Evolutionary conservation across 768 basidiomycete genomes (phyloP).

Genomic region (Suillus alpinus): DNA sequence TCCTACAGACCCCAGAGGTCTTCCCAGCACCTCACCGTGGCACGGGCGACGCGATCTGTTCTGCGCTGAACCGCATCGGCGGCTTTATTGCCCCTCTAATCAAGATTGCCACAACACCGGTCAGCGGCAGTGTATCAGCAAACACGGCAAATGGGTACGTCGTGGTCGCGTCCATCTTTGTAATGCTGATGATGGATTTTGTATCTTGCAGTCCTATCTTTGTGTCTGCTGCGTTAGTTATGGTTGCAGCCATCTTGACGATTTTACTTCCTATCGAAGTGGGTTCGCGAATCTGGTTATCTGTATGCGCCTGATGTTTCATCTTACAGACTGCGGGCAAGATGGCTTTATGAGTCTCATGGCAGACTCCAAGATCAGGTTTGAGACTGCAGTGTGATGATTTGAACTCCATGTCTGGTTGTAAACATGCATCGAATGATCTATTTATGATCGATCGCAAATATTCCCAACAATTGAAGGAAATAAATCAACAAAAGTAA

Average conservation of each 20-base stretch:
- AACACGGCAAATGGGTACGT: constrained; percentile 36
- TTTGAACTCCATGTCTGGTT: neutral
- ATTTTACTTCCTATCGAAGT: constrained; percentile 50
- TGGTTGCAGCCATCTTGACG: constrained; percentile 39
- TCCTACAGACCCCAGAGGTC: constrained; percentile 45
- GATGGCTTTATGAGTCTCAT: neutral
- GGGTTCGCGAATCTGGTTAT: neutral
- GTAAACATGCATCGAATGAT: constrained; percentile 2
- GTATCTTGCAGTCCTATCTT: constrained; percentile 37
- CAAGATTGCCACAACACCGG: constrained; percentile 42
- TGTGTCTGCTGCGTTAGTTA: constrained; percentile 44
- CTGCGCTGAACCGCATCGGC: constrained; percentile 46
- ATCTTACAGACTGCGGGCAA: constrained; percentile 24
- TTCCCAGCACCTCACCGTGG: constrained; percentile 58
- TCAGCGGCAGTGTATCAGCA: constrained; percentile 27
- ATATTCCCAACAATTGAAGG: neutral
- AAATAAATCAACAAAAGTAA: neutral
- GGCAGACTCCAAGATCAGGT: neutral
- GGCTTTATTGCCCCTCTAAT: constrained; percentile 48
- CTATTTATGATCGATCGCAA: constrained; percentile 7
- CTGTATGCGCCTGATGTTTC: neutral
- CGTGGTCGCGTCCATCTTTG: neutral
- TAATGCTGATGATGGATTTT: neutral
- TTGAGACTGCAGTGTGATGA: neutral
- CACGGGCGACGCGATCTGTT: constrained; percentile 49